phyloP scores from a whole-genome alignment of 495 filamentous ascomycete genomes.

The Penicillium arizonense region DNA sequence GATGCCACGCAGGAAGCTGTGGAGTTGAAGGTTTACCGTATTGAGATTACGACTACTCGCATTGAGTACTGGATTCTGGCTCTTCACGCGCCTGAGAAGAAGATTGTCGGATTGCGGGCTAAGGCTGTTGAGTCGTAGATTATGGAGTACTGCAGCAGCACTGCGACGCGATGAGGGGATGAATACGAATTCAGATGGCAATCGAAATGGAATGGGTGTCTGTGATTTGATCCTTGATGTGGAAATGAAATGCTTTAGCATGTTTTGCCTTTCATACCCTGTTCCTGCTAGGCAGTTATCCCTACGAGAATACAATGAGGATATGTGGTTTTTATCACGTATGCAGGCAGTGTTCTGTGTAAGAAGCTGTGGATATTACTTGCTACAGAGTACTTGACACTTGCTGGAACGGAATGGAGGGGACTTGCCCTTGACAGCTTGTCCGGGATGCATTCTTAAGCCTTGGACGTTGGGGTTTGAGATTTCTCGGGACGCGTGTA shows the following conservation, averaged over 20 bases:
- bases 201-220: not conserved
- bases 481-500: slow-evolving; percentile 26
- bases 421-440: slow-evolving; percentile 8
- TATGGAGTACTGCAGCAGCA: not conserved
- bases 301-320: too few relatives aligned
- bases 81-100: slow-evolving; percentile 49
- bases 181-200: too few relatives aligned
- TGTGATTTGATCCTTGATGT: not conserved
- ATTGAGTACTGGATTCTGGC: slow-evolving; percentile 78
- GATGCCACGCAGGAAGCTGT: slow-evolving; percentile 42
- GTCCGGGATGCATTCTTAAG: slow-evolving; percentile 15
- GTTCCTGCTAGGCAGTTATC: too few relatives aligned
- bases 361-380: not conserved
- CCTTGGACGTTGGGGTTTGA: not conserved
- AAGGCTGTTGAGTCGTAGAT: slow-evolving; percentile 68
- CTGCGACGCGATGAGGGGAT: too few relatives aligned
- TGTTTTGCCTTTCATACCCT: too few relatives aligned
- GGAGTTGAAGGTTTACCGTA: slow-evolving; percentile 71
- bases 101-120: slow-evolving; percentile 72
- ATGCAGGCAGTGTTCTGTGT: too few relatives aligned
- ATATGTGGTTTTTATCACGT: too few relatives aligned
- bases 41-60: slow-evolving; percentile 57
- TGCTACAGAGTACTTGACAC: not conserved
- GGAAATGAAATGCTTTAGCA: not conserved
- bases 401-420: not conserved